Percentiles rank a stretch among this genome's conserved stretches.
Evolutionary conservation across 2,329 filamentous ascomycete genomes (phyloP).

Genomic region (Xenoacremonium recifei): DNA sequence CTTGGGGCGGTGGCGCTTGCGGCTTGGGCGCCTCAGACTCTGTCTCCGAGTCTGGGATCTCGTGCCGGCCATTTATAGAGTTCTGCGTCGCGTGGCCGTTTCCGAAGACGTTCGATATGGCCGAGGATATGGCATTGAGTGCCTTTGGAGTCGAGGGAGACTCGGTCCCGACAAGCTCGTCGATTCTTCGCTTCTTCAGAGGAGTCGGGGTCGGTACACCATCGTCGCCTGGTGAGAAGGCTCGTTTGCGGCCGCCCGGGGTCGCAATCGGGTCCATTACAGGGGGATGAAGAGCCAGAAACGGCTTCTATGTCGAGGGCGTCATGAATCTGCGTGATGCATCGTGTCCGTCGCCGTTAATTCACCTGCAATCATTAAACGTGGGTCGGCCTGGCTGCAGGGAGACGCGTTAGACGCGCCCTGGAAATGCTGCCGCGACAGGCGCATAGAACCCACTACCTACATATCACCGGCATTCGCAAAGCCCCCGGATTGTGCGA

Average conservation of each 20-base stretch:
- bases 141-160: constrained; percentile 29
- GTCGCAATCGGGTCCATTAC: constrained; percentile 27
- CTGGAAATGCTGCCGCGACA: constrained; percentile 13
- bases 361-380: constrained; percentile 5
- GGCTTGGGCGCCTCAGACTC: constrained; percentile 8
- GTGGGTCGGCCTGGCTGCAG: constrained; percentile 8
- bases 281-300: background rate
- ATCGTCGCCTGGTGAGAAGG: constrained; percentile 18
- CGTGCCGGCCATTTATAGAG: constrained; percentile 7
- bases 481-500: background rate
- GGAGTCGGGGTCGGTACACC: constrained; percentile 24
- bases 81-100: constrained; percentile 16
- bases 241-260: constrained; percentile 24
- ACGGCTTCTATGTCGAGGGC: constrained; percentile 6
- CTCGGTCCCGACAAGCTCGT: constrained; percentile 20
- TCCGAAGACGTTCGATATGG: constrained; percentile 28
- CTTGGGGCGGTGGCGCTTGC: constrained; percentile 9
- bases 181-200: constrained; percentile 32
- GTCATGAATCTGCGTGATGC: constrained; percentile 10
- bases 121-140: constrained; percentile 30
- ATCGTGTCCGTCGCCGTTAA: constrained; percentile 9
- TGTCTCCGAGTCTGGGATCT: constrained; percentile 1
- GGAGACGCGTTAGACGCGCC: constrained; percentile 27
- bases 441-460: background rate
- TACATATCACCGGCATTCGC: no score